phyloP scores from a whole-genome alignment of 2,329 filamentous ascomycete species.

The Plenodomus biglobosus region DNA sequence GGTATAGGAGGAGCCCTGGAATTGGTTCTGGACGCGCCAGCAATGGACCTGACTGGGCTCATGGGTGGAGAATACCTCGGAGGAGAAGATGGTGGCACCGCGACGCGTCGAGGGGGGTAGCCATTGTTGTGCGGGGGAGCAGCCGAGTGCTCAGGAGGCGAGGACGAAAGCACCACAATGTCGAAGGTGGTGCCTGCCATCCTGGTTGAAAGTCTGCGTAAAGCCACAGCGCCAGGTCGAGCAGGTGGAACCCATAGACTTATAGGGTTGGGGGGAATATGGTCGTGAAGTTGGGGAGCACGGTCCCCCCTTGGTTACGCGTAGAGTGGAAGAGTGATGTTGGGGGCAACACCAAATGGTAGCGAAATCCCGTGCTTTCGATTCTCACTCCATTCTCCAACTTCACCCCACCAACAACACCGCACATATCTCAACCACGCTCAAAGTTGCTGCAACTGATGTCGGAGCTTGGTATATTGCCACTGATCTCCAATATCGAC shows the following conservation, averaged over 20 bases:
- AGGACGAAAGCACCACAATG: slow-evolving; percentile 35
- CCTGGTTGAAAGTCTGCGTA: slow-evolving; percentile 7
- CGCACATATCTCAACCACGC: background rate
- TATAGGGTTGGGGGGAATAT: background rate
- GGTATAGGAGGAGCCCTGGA: slow-evolving; percentile 32
- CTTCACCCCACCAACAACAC: background rate
- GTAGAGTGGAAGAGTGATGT: background rate
- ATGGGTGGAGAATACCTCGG: slow-evolving; percentile 24
- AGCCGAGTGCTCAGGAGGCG: slow-evolving; percentile 41
- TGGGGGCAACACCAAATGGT: background rate
- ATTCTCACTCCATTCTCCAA: background rate
- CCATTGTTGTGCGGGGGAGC: slow-evolving; percentile 22
- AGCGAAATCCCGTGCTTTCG: background rate
- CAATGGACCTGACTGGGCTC: slow-evolving; percentile 14
- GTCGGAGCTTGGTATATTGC: background rate
- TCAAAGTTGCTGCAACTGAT: background rate
- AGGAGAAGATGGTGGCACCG: slow-evolving; percentile 27
- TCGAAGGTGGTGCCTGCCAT: slow-evolving; percentile 31
- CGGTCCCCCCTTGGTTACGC: background rate
- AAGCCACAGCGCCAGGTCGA: slow-evolving; percentile 5
- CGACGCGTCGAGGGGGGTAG: slow-evolving; percentile 33
- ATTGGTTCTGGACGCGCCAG: slow-evolving; percentile 32
- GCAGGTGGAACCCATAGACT: slow-evolving; percentile 5
- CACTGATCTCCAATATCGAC: background rate
- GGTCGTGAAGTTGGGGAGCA: background rate